Evolutionary conservation across 345 rosid genomes (phyloP).

Genomic region (Rhodomyrtus tomentosa): DNA sequence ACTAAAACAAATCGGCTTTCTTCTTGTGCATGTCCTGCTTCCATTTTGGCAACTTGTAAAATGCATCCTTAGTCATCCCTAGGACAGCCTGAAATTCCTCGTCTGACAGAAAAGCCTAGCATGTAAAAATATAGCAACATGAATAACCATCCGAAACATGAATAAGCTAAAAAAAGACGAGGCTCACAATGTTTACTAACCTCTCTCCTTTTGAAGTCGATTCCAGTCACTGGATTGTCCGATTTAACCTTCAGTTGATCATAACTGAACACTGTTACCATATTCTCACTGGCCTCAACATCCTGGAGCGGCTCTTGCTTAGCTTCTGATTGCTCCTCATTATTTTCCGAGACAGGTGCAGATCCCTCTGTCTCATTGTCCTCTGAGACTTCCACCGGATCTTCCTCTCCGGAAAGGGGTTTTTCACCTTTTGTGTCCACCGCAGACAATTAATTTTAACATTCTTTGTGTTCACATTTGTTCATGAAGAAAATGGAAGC

Average conservation of each 20-base stretch:
- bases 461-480: not conserved
- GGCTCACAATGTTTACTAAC: conserved; percentile 24
- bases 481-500: not conserved
- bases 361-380: conserved; percentile 40
- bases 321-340: conserved; percentile 1
- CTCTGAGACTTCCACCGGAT: conserved; percentile 24
- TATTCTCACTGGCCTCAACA: conserved; percentile 18
- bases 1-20: conserved; percentile 68
- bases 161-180: not conserved
- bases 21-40: conserved; percentile 92
- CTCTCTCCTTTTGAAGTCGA: conserved; percentile 92
- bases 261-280: conserved; percentile 48
- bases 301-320: conserved; percentile 31
- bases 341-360: conserved; percentile 24
- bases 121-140: not conserved
- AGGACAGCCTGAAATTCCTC: conserved; percentile 72
- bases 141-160: not conserved
- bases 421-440: conserved; percentile 2
- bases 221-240: conserved; percentile 73
- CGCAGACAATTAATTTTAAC: not conserved
- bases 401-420: not conserved
- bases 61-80: conserved; percentile 69
- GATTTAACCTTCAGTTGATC: conserved; percentile 79
- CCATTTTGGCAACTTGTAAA: conserved; percentile 85
- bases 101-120: conserved; percentile 71